These are phyloP conservation scores for Trichoderma sp. DNA, from an alignment of 2,329 filamentous ascomycete genomes.

Conservation along the genomic window DNA sequence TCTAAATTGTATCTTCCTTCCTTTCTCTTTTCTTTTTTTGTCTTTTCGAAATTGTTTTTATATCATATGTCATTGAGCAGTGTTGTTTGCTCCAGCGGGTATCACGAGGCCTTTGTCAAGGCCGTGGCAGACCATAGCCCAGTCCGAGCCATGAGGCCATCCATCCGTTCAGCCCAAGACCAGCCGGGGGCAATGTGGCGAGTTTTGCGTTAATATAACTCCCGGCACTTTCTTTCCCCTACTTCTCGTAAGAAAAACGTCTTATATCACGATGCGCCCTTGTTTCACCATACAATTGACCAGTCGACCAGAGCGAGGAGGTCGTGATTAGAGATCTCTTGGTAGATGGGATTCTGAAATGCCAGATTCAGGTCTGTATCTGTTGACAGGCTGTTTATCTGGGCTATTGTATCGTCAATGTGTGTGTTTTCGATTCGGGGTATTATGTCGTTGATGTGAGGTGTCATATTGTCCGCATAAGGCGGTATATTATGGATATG, in stretches of 20 bases:
- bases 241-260: not conserved
- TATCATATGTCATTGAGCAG: not conserved
- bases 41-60: not conserved
- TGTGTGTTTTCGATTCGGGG: no score
- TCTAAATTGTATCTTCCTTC: not conserved
- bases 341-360: not conserved
- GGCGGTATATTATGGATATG: not conserved
- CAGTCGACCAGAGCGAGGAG: not conserved
- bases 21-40: no score
- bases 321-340: not conserved
- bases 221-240: not conserved
- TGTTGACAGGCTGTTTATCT: not conserved
- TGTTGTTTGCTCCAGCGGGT: not conserved
- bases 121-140: not conserved
- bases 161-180: not conserved
- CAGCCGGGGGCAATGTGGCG: not conserved
- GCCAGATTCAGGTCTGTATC: not conserved
- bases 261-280: not conserved
- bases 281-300: not conserved
- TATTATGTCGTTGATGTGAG: not conserved
- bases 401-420: not conserved
- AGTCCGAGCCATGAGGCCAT: not conserved
- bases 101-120: not conserved
- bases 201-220: not conserved
- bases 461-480: not conserved